phyloP scores from a whole-genome alignment of 352 stramenopile species.

The Phytophthora cryptogea region DNA sequence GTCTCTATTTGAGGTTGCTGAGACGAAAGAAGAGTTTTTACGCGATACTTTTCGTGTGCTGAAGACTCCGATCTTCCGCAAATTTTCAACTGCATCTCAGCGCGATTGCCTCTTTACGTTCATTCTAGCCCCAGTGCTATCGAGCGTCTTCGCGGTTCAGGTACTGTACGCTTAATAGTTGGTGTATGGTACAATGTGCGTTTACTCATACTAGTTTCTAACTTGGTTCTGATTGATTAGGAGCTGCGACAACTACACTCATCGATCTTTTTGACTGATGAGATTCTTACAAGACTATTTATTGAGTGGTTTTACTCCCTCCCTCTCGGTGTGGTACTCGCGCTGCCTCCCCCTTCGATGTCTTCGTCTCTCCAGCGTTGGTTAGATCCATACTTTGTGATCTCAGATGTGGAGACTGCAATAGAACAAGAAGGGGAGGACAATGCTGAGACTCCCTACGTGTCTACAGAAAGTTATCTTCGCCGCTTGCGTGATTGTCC shows the following conservation, averaged over 20 bases:
- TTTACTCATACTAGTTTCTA: neutral
- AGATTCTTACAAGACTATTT: slow-evolving; percentile 62
- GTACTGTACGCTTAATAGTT: slow-evolving; percentile 35
- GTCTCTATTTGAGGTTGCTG: slow-evolving; percentile 59
- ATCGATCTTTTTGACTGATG: slow-evolving; percentile 58
- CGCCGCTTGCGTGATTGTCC: slow-evolving; percentile 47
- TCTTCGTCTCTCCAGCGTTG: slow-evolving; percentile 83
- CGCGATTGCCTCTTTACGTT: slow-evolving; percentile 60
- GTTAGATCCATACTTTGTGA: slow-evolving; percentile 63
- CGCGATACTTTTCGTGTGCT: slow-evolving; percentile 48
- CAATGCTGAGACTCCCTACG: slow-evolving; percentile 26
- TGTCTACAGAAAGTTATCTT: slow-evolving; percentile 33
- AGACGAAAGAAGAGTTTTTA: slow-evolving; percentile 67
- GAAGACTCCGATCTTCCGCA: slow-evolving; percentile 57
- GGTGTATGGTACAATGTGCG: neutral
- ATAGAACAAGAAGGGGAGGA: slow-evolving; percentile 40
- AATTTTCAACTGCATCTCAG: slow-evolving; percentile 36
- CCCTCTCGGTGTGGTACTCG: slow-evolving; percentile 57
- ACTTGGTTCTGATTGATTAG: slow-evolving; percentile 34
- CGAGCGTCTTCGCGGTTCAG: slow-evolving; percentile 83
- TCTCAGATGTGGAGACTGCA: slow-evolving; percentile 38
- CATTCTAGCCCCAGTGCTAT: slow-evolving; percentile 70
- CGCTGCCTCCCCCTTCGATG: slow-evolving; percentile 59
- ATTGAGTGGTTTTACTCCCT: slow-evolving; percentile 87
- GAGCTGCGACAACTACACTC: slow-evolving; percentile 67